phyloP scores from a whole-genome alignment of 495 filamentous ascomycete genomes.

The Hypoxylon crocopeplum region DNA sequence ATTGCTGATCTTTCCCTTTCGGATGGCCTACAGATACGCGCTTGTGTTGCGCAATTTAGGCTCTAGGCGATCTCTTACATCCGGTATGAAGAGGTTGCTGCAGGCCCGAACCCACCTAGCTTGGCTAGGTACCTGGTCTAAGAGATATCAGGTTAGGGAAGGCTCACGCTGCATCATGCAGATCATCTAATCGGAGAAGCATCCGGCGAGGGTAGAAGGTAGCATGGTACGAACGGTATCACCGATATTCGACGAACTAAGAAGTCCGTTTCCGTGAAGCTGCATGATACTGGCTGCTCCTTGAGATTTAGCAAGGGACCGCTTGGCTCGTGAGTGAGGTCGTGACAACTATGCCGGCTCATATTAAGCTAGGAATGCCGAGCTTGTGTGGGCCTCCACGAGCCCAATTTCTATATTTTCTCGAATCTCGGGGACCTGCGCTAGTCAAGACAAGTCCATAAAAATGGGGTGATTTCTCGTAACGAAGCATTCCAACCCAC shows the following conservation, averaged over 20 bases:
- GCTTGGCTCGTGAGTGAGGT: slow-evolving; percentile 13
- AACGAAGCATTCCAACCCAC: slow-evolving; percentile 5
- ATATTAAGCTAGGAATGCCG: slow-evolving; percentile 2
- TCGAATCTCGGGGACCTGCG: slow-evolving; percentile 39
- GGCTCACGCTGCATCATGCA: slow-evolving; percentile 8
- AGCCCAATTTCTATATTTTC: slow-evolving; percentile 24
- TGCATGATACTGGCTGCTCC: slow-evolving; percentile 15
- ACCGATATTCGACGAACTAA: slow-evolving; percentile 17
- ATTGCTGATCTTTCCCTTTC: slow-evolving; percentile 32
- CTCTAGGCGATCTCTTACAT: slow-evolving; percentile 4
- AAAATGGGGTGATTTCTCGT: slow-evolving; percentile 38
- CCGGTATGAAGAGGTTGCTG: slow-evolving; percentile 8
- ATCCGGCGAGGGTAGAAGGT: slow-evolving; percentile 4
- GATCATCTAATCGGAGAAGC: slow-evolving; percentile 21
- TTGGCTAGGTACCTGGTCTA: slow-evolving; percentile 2
- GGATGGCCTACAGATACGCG: not conserved
- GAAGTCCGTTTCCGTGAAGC: slow-evolving; percentile 4
- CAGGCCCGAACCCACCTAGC: slow-evolving; percentile 6
- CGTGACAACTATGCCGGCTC: slow-evolving; percentile 10
- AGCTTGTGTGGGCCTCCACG: slow-evolving; percentile 27
- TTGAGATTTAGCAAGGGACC: slow-evolving; percentile 6
- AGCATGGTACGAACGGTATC: slow-evolving; percentile 15
- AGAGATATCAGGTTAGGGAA: slow-evolving; percentile 13
- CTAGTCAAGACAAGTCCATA: slow-evolving; percentile 31
- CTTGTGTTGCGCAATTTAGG: slow-evolving; percentile 32